Percentiles rank a stretch among this genome's conserved stretches.
phyloP scores from a whole-genome alignment of 192 early-diverging fungal genomes.

The Entomortierella chlamydospora region DNA sequence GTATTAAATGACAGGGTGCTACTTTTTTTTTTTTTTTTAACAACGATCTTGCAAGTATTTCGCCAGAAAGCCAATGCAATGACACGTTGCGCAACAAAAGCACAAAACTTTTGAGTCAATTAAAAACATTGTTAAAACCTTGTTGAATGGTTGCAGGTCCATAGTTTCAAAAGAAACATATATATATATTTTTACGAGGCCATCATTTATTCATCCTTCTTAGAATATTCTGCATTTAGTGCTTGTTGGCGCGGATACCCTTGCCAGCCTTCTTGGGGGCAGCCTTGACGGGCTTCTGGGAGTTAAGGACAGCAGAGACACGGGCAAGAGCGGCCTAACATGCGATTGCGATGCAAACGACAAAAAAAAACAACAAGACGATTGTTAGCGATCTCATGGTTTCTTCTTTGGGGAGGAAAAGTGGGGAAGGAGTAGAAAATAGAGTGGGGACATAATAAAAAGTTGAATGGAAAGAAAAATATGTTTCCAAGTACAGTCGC shows the following conservation, averaged over 20 bases:
- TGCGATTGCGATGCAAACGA: no score
- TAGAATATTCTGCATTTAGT: slow-evolving; percentile 28
- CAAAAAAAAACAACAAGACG: background rate
- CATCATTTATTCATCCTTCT: slow-evolving; percentile 28
- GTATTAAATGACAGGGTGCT: no score
- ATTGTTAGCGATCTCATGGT: background rate
- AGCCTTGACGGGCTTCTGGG: slow-evolving; percentile 71
- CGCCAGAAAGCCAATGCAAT: no score
- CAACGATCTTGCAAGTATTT: no score
- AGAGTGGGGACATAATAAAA: background rate
- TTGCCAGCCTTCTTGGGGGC: slow-evolving; percentile 69
- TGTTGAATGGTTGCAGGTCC: no score
- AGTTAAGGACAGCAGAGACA: slow-evolving; percentile 70
- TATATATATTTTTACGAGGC: slow-evolving; percentile 9
- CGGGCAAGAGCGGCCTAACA: slow-evolving; percentile 76
- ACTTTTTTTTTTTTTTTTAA: no score
- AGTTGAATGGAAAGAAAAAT: slow-evolving; percentile 2
- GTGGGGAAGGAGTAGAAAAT: background rate
- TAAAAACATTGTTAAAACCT: no score
- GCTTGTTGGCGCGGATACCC: slow-evolving; percentile 67
- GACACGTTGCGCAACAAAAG: no score
- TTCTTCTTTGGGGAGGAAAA: background rate
- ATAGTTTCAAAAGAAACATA: no score
- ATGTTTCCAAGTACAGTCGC: slow-evolving; percentile 51
- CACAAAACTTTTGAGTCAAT: no score